phyloP scores from a whole-genome alignment of 2,329 filamentous ascomycete genomes.

The Domatiomyces globalis region DNA sequence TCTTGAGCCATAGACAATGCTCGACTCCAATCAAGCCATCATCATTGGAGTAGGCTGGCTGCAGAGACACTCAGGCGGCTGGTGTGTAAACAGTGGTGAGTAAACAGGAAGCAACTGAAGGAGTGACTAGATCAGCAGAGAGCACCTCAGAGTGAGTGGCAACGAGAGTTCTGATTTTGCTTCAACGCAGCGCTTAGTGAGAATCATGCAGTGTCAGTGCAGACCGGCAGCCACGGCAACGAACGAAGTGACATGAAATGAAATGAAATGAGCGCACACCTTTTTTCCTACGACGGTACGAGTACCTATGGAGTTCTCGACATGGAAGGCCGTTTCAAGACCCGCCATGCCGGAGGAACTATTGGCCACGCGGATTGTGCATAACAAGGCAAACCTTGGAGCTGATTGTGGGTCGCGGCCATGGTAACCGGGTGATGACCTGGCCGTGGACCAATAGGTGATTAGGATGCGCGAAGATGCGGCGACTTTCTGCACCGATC shows the following conservation, averaged over 20 bases:
- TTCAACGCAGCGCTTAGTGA: background rate
- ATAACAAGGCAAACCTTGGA: background rate
- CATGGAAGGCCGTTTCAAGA: background rate
- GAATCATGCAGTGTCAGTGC: background rate
- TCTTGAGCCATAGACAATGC: background rate
- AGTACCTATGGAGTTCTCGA: too few species aligned
- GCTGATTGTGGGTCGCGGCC: background rate
- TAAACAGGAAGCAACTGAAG: background rate
- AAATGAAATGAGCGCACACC: background rate
- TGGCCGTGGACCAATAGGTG: background rate
- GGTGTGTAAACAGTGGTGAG: background rate
- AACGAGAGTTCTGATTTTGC: too few species aligned
- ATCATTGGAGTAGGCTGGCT: background rate
- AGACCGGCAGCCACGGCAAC: background rate
- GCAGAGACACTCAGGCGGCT: background rate
- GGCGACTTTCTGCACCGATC: background rate
- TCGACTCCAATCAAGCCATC: background rate
- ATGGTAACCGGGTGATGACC: background rate
- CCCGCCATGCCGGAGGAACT: background rate
- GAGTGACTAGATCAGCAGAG: background rate
- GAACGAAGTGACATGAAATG: background rate
- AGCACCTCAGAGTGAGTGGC: too few species aligned
- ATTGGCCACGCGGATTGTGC: background rate
- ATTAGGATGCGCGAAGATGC: background rate
- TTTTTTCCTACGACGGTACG: too few species aligned